phyloP scores from a whole-genome alignment of 2,329 filamentous ascomycete species.

The Cladosporium sp. region DNA sequence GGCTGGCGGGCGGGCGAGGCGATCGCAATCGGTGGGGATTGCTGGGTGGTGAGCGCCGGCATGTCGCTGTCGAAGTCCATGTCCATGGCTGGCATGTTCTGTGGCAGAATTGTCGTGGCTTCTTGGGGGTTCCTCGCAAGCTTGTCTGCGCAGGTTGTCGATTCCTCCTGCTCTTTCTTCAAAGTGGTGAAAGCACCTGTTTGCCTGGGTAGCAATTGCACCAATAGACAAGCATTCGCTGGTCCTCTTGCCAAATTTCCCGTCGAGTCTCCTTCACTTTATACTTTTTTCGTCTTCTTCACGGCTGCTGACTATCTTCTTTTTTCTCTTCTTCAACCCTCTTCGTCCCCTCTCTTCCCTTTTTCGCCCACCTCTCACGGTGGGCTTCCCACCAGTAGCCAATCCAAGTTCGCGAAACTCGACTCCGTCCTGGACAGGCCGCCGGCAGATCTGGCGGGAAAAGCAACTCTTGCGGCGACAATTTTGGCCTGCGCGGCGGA shows the following conservation, averaged over 20 bases:
- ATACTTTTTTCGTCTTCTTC: not conserved
- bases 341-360: too few relatives aligned
- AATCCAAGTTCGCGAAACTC: constrained; percentile 45
- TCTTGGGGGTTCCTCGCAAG: not conserved
- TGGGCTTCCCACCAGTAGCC: constrained; percentile 48
- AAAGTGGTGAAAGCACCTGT: not conserved
- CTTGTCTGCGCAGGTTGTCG: not conserved
- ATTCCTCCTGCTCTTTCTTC: not conserved
- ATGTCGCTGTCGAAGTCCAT: constrained; percentile 24
- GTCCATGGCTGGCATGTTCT: constrained; percentile 33
- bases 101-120: not conserved
- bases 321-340: too few relatives aligned
- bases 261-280: too few relatives aligned
- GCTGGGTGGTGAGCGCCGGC: constrained; percentile 22
- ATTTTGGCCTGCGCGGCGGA: constrained; percentile 9
- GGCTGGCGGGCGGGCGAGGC: constrained; percentile 26
- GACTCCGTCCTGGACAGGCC: constrained; percentile 38
- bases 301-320: too few relatives aligned
- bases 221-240: too few relatives aligned
- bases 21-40: constrained; percentile 29
- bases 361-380: constrained; percentile 53
- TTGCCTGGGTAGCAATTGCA: constrained; percentile 8
- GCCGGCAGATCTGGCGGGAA: constrained; percentile 16
- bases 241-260: too few relatives aligned
- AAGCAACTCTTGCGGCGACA: constrained; percentile 6